These are phyloP conservation scores for Phallus indusiatus DNA, from an alignment of 768 basidiomycete genomes.

Conservation along the genomic window DNA sequence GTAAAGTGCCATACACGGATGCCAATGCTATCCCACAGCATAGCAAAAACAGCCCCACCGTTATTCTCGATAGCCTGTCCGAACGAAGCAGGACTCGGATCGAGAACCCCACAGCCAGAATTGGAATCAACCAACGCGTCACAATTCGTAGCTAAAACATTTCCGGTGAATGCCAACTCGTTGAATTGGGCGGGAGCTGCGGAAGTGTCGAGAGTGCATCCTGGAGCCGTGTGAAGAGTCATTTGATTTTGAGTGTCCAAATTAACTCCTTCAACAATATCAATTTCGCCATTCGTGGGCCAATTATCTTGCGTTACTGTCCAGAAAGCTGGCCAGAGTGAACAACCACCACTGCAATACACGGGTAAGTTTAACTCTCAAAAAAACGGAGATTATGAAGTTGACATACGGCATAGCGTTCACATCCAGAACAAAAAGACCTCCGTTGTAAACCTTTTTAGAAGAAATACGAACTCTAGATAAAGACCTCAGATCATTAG, in stretches of 20 bases:
- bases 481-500: not conserved
- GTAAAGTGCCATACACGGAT: slow-evolving; percentile 41
- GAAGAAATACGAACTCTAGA: slow-evolving; percentile 58
- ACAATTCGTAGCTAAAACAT: slow-evolving; percentile 23
- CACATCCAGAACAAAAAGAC: slow-evolving; percentile 70
- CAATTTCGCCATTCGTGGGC: slow-evolving; percentile 25
- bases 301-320: slow-evolving; percentile 17
- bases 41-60: slow-evolving; percentile 38
- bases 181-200: slow-evolving; percentile 8
- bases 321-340: slow-evolving; percentile 54
- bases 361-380: not conserved
- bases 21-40: slow-evolving; percentile 28
- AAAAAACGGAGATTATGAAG: not conserved
- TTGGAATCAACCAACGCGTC: slow-evolving; percentile 22
- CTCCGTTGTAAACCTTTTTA: slow-evolving; percentile 51
- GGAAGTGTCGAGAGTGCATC: slow-evolving; percentile 27
- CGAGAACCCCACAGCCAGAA: slow-evolving; percentile 32
- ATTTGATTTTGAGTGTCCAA: slow-evolving; percentile 29
- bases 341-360: slow-evolving; percentile 35
- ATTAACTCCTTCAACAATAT: slow-evolving; percentile 38
- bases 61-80: slow-evolving; percentile 33
- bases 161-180: slow-evolving; percentile 18
- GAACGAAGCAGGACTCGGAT: slow-evolving; percentile 24
- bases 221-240: slow-evolving; percentile 31
- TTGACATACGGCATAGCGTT: slow-evolving; percentile 20